Base-by-base conservation (phyloP, 768 basidiomycete genomes). In the Auriscalpium microsporum region DNA sequence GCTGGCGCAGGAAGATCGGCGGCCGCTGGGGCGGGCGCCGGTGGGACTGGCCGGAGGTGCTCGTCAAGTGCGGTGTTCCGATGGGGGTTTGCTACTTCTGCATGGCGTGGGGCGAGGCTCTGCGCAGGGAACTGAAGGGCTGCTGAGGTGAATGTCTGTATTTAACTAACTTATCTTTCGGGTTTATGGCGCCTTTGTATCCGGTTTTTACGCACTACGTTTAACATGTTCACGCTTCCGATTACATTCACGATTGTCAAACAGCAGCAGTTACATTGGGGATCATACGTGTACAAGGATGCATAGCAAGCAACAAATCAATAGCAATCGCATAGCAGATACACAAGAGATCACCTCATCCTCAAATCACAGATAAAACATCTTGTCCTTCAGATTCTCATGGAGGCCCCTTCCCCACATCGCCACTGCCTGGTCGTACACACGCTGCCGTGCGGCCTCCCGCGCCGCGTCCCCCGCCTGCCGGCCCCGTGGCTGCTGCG, bases 11-110 rank as follows among this genome's bases (percentile, higher is more conserved):
- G 49, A 58, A 52, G 55, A 58, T 63, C 21, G 59, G 65, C 17
- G 58, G 78, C 7, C 73, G 70, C 48, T 78, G 81, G 77, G 78
- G 76, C 16, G 82, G 79, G 14, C 72, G 90, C 53, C 72, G 80
- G 50, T 92, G 88, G 90, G 84, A 94, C 68, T 93, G 91, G 90
- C 73, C 68, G 40, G 78, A 81, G 65, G 87, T 94, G 1, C 73
- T 77, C 14, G 66, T 78, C 55, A 80, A 81, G 66, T 91, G 90
- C 63, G 78, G 82, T 48, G 66, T 91, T 51, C 90, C 90, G 3
- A 84, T 84, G 19, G 86, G 83, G 7, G 66, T 84, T 16, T 71
- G 88, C 60, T 93, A 93, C 69, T 81, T 85, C 58, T 71, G 87
- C 14, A 92, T 87, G 84, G 86, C 87, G 11, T 93, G 90, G 90